Base-by-base conservation (phyloP, 305 asterid species). In the Lippia alba region DNA sequence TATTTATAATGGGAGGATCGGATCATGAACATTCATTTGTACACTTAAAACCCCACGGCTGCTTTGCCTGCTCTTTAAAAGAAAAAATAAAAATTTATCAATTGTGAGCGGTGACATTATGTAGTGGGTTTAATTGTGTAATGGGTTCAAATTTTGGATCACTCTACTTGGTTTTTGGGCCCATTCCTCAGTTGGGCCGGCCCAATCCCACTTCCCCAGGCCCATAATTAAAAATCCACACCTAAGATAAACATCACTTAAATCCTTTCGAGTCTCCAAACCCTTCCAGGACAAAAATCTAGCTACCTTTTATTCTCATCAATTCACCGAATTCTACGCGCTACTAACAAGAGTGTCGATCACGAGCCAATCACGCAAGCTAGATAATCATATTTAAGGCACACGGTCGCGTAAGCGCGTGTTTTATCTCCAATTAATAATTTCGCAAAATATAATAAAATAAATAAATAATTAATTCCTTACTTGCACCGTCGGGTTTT, bases 401-500 rank as follows among this genome's bases (percentile, higher is more conserved):
- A 2, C 74, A 70, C 83, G 67, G 36, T 3, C 36, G 5, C 3
- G 57, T 2, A 32, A 2, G 77, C 69, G 67, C 71, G 71, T 76
- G 11, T 3, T 11, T 10, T 30, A 6, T 6, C 2, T 6, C 2
- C 11, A 17, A 6, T 48, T 7, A 15, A 54, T 32, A 18, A 15
- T 14, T 64, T 64, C 50, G 1, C 18, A 9, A 3, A 63, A 32
- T 39, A 11, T 24, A 24, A 24, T 1, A 1, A 24, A 24, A 24
- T 24, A 19, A 2, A 49, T 39, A 69, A 55, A 34, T 24, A 56
- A 72, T 20, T 30, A 75, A 75, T 67, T 67, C 77, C 60, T 81
- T 73, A 49, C 83, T 73, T 84, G 83, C 72, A 55, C 78, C 69
- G 48, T 66, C 56, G 75, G 84, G 76, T 71, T 66, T 65, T 71